Evolutionary conservation across 345 rosid species (phyloP).

Genomic region (Syzygium aqueum): DNA sequence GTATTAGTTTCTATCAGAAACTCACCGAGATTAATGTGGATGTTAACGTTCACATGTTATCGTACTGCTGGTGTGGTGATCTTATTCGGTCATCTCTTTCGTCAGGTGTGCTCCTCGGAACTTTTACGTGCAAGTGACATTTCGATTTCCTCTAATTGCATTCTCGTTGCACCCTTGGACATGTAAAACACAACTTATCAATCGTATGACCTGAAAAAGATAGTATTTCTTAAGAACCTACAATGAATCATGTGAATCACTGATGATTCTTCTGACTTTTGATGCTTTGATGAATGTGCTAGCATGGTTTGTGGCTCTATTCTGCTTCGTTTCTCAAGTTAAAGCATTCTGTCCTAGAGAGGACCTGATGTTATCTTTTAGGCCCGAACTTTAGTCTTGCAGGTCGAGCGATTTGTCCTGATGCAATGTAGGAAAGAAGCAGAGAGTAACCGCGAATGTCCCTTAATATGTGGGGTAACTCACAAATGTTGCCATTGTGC

Average conservation of each 20-base stretch:
- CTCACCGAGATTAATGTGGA: conserved; percentile 39
- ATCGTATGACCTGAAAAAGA: neutral
- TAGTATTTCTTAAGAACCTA: neutral
- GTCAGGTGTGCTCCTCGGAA: conserved; percentile 34
- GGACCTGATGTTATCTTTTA: neutral
- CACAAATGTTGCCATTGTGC: neutral
- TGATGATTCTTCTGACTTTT: neutral
- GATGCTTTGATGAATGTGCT: neutral
- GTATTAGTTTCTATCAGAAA: conserved; percentile 61
- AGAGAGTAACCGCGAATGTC: neutral
- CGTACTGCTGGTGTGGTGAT: conserved; percentile 95
- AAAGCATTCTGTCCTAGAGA: neutral
- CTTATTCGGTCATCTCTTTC: conserved; percentile 74
- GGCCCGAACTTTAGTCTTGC: neutral
- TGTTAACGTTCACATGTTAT: conserved; percentile 59
- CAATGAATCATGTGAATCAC: neutral
- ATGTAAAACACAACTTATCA: neutral
- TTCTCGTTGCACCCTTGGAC: neutral
- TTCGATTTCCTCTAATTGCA: neutral
- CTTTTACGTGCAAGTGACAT: neutral
- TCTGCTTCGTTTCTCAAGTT: neutral
- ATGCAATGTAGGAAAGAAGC: neutral
- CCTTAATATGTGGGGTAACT: neutral
- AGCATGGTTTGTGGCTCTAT: neutral
- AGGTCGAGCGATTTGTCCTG: neutral